These are phyloP conservation scores for Trichoderma pleuroti DNA, from an alignment of 2,329 filamentous ascomycete genomes.

Conservation along the genomic window DNA sequence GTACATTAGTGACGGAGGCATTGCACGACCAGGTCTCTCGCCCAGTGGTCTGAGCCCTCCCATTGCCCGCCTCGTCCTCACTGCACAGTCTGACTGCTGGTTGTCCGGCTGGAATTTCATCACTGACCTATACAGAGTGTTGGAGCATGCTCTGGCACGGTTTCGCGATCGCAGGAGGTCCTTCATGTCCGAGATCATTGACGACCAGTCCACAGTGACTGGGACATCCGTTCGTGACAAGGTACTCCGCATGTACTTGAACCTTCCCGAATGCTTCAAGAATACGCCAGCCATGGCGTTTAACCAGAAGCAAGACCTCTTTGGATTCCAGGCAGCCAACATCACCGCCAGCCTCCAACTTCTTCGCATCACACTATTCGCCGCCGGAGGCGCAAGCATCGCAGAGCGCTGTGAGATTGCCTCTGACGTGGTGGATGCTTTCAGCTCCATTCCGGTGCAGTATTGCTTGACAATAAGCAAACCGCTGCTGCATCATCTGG, in stretches of 20 bases:
- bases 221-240: constrained; percentile 23
- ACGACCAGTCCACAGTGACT: constrained; percentile 21
- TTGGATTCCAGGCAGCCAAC: constrained; percentile 37
- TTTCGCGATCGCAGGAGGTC: constrained; percentile 23
- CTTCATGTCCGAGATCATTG: constrained; percentile 25
- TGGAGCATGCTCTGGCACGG: constrained; percentile 47
- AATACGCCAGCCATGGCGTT: constrained; percentile 27
- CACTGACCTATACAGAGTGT: constrained; percentile 53
- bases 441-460: constrained; percentile 23
- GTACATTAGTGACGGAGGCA: constrained; percentile 32
- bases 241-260: constrained; percentile 27
- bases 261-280: constrained; percentile 30
- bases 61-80: constrained; percentile 11
- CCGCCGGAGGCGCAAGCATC: constrained; percentile 27
- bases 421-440: constrained; percentile 30
- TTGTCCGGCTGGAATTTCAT: constrained; percentile 56
- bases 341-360: constrained; percentile 35
- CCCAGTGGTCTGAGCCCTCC: constrained; percentile 8
- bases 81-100: constrained; percentile 37
- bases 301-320: constrained; percentile 30
- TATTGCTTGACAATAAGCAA: constrained; percentile 30
- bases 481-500: constrained; percentile 34
- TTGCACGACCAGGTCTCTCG: background rate
- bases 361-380: constrained; percentile 32
- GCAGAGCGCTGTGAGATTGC: constrained; percentile 32